Conservation (phyloP, 176 grass and related monocot genomes). For the Triticum dicoccoides region DNA sequence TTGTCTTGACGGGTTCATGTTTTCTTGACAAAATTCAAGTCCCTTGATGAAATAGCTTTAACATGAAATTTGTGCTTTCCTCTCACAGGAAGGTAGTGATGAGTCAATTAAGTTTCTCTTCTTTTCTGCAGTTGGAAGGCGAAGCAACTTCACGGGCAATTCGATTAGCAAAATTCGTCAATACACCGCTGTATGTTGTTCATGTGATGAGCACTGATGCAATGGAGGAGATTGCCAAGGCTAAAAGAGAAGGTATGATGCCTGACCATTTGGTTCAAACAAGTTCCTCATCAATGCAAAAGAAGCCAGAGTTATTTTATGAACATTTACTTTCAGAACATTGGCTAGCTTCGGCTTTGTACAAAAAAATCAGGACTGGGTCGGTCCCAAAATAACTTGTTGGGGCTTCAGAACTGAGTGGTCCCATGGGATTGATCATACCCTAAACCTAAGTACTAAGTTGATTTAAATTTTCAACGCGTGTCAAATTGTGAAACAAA, state of each 20-base stretch:
- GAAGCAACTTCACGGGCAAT: constrained; percentile 95
- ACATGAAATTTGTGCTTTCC: background rate
- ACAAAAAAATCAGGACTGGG: background rate
- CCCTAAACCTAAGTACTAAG: background rate
- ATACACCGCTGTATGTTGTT: constrained; percentile 90
- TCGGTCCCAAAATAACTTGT: background rate
- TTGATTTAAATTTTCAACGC: constrained; percentile 12
- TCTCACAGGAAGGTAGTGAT: constrained; percentile 17
- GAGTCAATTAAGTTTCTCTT: constrained; percentile 1
- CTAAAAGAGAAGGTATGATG: constrained; percentile 75
- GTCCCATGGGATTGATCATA: background rate
- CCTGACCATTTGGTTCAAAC: constrained; percentile 12
- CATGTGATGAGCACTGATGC: constrained; percentile 98
- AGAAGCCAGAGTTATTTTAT: background rate
- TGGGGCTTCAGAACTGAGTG: background rate
- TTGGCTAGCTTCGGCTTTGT: constrained; percentile 3
- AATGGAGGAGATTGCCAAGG: constrained; percentile 95
- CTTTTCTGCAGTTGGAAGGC: constrained; percentile 71
- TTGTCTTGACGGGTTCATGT: constrained; percentile 8
- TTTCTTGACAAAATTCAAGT: background rate
- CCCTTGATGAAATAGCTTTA: background rate
- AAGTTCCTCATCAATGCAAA: background rate
- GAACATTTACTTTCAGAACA: background rate
- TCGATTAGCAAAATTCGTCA: constrained; percentile 72
- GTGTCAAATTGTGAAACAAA: background rate